A percentile compares a stretch with the other conserved stretches of the same genome.
These are phyloP conservation scores for Podila clonocystis DNA, from an alignment of 192 early-diverging fungal genomes.

Conservation along the genomic window DNA sequence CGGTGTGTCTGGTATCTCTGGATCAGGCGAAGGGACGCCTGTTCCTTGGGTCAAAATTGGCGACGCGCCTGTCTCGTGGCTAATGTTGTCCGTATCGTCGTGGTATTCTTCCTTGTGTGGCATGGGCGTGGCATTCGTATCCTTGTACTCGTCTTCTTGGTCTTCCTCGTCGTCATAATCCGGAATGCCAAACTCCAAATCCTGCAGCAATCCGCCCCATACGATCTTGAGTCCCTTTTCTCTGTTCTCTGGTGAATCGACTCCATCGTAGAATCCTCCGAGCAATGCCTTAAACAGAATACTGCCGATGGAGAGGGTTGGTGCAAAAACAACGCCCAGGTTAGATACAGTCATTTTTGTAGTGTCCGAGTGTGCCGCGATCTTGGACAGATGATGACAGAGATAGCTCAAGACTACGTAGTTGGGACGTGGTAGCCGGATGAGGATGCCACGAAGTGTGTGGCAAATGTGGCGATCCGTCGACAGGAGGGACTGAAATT, in stretches of 20 bases:
- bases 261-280: slow-evolving; percentile 39
- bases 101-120: slow-evolving; percentile 15
- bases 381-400: slow-evolving; percentile 62
- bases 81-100: not conserved
- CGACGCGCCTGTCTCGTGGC: not conserved
- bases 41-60: not conserved
- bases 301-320: slow-evolving; percentile 64
- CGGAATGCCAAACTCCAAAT: slow-evolving; percentile 7
- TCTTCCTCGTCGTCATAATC: slow-evolving; percentile 16
- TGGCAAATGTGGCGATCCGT: slow-evolving; percentile 49
- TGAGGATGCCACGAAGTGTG: slow-evolving; percentile 29
- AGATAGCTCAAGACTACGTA: slow-evolving; percentile 57
- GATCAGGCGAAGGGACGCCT: not conserved
- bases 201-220: slow-evolving; percentile 29
- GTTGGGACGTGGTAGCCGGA: slow-evolving; percentile 40
- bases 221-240: slow-evolving; percentile 46
- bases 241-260: slow-evolving; percentile 28
- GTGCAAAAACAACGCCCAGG: slow-evolving; percentile 69
- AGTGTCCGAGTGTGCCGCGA: slow-evolving; percentile 54
- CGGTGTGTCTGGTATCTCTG: not conserved
- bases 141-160: not conserved
- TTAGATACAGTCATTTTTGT: slow-evolving; percentile 72
- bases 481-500: slow-evolving; percentile 26
- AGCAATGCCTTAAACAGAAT: slow-evolving; percentile 64
- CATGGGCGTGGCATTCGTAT: not conserved